phyloP scores from a whole-genome alignment of 1,139 yeast genomes.

The Hemisphaericaspora xylanilytica region DNA sequence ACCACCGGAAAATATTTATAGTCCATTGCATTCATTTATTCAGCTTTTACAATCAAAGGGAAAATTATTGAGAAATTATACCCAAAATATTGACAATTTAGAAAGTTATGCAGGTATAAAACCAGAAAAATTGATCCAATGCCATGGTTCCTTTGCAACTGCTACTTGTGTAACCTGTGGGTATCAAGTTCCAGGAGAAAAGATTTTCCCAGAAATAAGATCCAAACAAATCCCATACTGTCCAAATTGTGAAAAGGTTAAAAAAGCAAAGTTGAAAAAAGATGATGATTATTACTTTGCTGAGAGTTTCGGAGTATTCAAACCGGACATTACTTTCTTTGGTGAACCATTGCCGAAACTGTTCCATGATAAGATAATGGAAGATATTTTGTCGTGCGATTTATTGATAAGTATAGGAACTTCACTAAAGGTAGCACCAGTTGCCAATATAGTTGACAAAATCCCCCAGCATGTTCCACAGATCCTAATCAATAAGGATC shows the following conservation, averaged over 20 bases:
- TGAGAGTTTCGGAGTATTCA: constrained; percentile 76
- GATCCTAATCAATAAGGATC: constrained; percentile 75
- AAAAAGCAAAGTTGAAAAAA: constrained; percentile 31
- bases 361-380: constrained; percentile 61
- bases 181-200: constrained; percentile 63
- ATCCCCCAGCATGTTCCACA: constrained; percentile 76
- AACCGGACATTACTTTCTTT: constrained; percentile 94
- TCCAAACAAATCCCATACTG: constrained; percentile 67
- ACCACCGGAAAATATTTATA: constrained; percentile 71
- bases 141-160: constrained; percentile 94
- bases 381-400: constrained; percentile 70
- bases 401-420: constrained; percentile 87
- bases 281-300: constrained; percentile 29
- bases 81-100: constrained; percentile 91
- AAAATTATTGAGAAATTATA: constrained; percentile 80
- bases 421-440: constrained; percentile 93
- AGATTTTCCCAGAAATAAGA: constrained; percentile 61
- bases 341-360: constrained; percentile 82
- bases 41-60: constrained; percentile 71
- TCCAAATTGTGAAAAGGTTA: constrained; percentile 55
- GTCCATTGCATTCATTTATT: constrained; percentile 87
- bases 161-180: constrained; percentile 88
- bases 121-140: constrained; percentile 74
- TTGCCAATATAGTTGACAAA: constrained; percentile 83
- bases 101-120: constrained; percentile 82